Base-by-base conservation (phyloP, 768 basidiomycete genomes). In the Rhodotorula sphaerocarpa region DNA sequence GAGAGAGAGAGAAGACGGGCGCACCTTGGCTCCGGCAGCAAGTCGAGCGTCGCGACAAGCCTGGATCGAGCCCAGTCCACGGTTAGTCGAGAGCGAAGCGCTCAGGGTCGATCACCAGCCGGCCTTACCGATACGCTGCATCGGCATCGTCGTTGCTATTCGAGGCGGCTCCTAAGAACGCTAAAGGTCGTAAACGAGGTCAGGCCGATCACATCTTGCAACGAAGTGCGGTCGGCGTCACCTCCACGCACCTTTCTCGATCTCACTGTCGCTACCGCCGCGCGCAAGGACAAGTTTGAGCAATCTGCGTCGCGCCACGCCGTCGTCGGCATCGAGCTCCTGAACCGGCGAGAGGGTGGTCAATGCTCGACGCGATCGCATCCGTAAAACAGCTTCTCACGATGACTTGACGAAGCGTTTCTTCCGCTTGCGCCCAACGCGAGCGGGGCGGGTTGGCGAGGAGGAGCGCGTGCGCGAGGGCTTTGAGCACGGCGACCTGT, bases 281-380 rank as follows among this genome's bases (percentile, higher is more conserved):
- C 60, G 60, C 11, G 39, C 54, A 25, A 61, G 12, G 33, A 61
- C 31, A 27, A 61, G 48, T 41, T 61, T 61, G 60, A 61, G 23
- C n/a, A 43, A 23, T 0, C 60, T 28, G 16, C 60, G 54, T 7
- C 28, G n/a, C 2, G 50, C n/a, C 15, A n/a, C 18, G 36, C 36
- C 36, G 5, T 34, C 18, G 7, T 31, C 43, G 2, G 60, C 41
- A 3, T 55, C 54, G 30, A 61, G 20, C 2, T 50, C 47, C 60
- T 61, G 44, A 12, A 7, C 42, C 9, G 10, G 18, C 27, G 34
- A 10, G 12, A n/a, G 30, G 10, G 12, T 12, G 3, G 4, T 5
- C 10, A 39, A 39, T 18, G 39, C 39, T 39, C 18, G n/a, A n/a
- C n/a, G n/a, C n/a, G n/a, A n/a, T n/a, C n/a, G n/a, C 39, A 39